Evolutionary conservation across 495 filamentous ascomycete species (phyloP).

Genomic region (Echria macrotheca): DNA sequence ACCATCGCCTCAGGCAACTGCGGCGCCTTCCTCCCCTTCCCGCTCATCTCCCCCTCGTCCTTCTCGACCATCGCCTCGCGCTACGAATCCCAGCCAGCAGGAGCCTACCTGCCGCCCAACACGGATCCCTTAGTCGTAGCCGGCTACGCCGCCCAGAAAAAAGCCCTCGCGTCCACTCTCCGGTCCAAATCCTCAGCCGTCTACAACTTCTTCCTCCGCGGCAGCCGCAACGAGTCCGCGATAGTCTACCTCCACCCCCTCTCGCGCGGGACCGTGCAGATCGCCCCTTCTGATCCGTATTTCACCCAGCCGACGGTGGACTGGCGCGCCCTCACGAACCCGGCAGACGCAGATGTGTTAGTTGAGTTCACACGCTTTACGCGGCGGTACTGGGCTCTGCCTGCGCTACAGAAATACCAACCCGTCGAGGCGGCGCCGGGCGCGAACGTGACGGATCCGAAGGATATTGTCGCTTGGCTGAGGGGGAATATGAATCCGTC

Average conservation of each 20-base stretch:
- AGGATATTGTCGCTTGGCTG: slow-evolving; percentile 26
- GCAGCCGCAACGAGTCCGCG: slow-evolving; percentile 21
- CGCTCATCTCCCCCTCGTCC: slow-evolving; percentile 31
- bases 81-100: slow-evolving; percentile 32
- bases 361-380: slow-evolving; percentile 38
- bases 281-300: slow-evolving; percentile 35
- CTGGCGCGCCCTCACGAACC: slow-evolving; percentile 43
- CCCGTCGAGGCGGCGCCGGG: slow-evolving; percentile 29
- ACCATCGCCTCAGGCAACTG: slow-evolving; percentile 36
- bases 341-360: slow-evolving; percentile 38
- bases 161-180: slow-evolving; percentile 28
- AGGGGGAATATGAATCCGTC: slow-evolving; percentile 5
- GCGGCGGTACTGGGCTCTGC: slow-evolving; percentile 29
- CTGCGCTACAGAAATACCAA: slow-evolving; percentile 14
- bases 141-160: slow-evolving; percentile 40
- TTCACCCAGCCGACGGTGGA: slow-evolving; percentile 37
- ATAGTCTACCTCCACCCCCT: slow-evolving; percentile 35
- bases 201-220: slow-evolving; percentile 33
- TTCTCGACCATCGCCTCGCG: slow-evolving; percentile 30
- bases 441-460: slow-evolving; percentile 19
- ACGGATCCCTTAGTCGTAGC: slow-evolving; percentile 30
- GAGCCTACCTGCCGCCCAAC: slow-evolving; percentile 27
- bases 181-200: slow-evolving; percentile 32
- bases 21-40: slow-evolving; percentile 34
- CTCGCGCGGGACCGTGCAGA: slow-evolving; percentile 32